Evolutionary conservation across 306 rosid genomes (phyloP).

Genomic region (Lathyrus oleraceus): DNA sequence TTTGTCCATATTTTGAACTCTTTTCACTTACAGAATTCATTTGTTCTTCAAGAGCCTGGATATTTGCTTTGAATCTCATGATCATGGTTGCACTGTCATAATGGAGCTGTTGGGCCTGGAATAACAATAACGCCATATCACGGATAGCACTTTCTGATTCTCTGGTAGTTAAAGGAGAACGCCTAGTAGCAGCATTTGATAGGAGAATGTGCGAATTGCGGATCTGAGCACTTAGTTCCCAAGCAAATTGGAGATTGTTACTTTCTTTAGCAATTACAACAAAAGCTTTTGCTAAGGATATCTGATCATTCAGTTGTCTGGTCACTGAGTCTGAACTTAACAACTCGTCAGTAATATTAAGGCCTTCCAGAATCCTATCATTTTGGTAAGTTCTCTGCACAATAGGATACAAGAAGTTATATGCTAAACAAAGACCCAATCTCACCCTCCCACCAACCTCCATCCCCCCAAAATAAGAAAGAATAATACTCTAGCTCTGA

Average conservation of each 20-base stretch:
- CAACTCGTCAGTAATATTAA: slow-evolving; percentile 84
- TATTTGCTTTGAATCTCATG: slow-evolving; percentile 85
- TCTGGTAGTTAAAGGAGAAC: slow-evolving; percentile 57
- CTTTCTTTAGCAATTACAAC: slow-evolving; percentile 88
- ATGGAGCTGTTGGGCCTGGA: slow-evolving; percentile 88
- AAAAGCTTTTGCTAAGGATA: slow-evolving; percentile 85
- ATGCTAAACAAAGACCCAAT: background rate
- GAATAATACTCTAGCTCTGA: background rate
- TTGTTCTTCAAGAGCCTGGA: slow-evolving; percentile 81
- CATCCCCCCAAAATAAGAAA: background rate
- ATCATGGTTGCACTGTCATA: slow-evolving; percentile 90
- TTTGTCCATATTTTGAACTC: slow-evolving; percentile 87
- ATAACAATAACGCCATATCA: slow-evolving; percentile 76
- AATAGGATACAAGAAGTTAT: slow-evolving; percentile 28
- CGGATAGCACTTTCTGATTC: slow-evolving; percentile 71
- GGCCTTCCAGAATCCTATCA: slow-evolving; percentile 74
- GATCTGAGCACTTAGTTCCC: slow-evolving; percentile 93
- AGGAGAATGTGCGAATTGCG: slow-evolving; percentile 80
- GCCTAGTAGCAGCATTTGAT: slow-evolving; percentile 80
- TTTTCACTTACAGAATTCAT: slow-evolving; percentile 72
- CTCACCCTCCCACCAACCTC: background rate
- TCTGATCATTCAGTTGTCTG: slow-evolving; percentile 81
- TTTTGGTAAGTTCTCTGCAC: slow-evolving; percentile 65
- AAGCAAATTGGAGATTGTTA: slow-evolving; percentile 88
- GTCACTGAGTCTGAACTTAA: slow-evolving; percentile 66